Conservation (phyloP, 2,329 filamentous ascomycete species). For the Aspergillus awamori region DNA sequence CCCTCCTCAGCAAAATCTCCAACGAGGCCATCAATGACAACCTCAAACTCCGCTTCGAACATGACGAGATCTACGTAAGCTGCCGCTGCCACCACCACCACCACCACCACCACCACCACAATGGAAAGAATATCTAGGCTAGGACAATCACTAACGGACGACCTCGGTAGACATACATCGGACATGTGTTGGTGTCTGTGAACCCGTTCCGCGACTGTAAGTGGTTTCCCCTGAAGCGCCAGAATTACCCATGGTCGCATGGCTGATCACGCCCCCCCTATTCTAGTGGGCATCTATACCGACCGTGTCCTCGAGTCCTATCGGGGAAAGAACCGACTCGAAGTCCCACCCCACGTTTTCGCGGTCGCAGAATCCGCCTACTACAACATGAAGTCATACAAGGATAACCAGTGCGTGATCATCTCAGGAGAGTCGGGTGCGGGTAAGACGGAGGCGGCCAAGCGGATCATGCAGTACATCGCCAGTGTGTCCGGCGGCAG, state of each 20-base stretch:
- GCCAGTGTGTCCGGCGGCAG: constrained; percentile 88
- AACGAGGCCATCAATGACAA: constrained; percentile 99
- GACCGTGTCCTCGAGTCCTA: constrained; percentile 91
- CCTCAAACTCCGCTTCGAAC: constrained; percentile 95
- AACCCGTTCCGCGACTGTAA: constrained; percentile 90
- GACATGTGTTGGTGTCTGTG: constrained; percentile 97
- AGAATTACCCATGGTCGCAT: neutral
- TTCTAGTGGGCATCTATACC: constrained; percentile 88
- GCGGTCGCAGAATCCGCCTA: constrained; percentile 94
- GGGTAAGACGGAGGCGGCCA: constrained; percentile 97
- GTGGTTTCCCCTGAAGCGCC: constrained; percentile 33
- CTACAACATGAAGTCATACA: constrained; percentile 99
- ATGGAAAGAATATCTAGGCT: neutral
- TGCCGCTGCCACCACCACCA: neutral
- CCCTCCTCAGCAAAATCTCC: constrained; percentile 95
- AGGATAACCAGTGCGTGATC: constrained; percentile 98
- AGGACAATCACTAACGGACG: constrained; percentile 14
- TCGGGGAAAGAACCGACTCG: constrained; percentile 93
- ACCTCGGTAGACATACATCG: constrained; percentile 80
- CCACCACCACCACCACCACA: neutral
- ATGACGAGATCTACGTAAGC: constrained; percentile 87
- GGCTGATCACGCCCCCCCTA: constrained; percentile 39
- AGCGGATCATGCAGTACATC: constrained; percentile 99
- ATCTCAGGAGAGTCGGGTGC: constrained; percentile 98
- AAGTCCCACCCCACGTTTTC: constrained; percentile 92